Conservation (phyloP, 768 basidiomycete genomes). For the Pleurotus pulmonarius region DNA sequence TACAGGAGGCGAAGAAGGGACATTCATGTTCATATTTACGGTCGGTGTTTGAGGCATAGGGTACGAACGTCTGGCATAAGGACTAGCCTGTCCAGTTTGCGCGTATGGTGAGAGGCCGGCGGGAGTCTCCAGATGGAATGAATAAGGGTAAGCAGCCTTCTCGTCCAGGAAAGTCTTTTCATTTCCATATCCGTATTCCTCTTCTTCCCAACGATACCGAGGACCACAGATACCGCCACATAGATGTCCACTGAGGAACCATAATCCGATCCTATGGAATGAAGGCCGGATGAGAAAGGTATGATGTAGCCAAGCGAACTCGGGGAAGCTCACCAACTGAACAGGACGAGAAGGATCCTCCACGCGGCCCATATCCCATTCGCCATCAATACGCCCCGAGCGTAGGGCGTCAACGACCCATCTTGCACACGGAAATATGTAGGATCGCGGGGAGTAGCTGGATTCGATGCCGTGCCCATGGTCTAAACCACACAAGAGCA, state of each 20-base stretch:
- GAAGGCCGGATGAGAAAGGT: not conserved
- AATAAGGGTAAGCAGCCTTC: slow-evolving; percentile 43
- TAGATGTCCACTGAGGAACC: slow-evolving; percentile 72
- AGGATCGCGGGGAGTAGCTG: slow-evolving; percentile 44
- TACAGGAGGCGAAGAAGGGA: not conserved
- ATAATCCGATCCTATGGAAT: slow-evolving; percentile 62
- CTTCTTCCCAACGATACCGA: slow-evolving; percentile 81
- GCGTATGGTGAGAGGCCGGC: not conserved
- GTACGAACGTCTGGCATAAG: slow-evolving; percentile 5
- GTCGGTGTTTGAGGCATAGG: slow-evolving; percentile 7
- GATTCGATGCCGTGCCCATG: not conserved
- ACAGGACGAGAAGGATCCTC: slow-evolving; percentile 62
- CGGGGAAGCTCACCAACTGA: slow-evolving; percentile 55
- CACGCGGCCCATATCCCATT: slow-evolving; percentile 83
- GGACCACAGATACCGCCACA: slow-evolving; percentile 85
- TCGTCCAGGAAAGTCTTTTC: slow-evolving; percentile 56
- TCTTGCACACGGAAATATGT: slow-evolving; percentile 68
- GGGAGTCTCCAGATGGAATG: slow-evolving; percentile 13
- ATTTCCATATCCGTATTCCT: slow-evolving; percentile 33
- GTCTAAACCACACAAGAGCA: not conserved
- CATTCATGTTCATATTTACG: not conserved
- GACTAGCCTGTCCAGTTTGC: not conserved
- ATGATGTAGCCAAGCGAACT: not conserved
- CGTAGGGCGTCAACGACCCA: slow-evolving; percentile 71
- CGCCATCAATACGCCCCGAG: slow-evolving; percentile 73